Conservation (phyloP, 2,329 filamentous ascomycete genomes). For the Alternaria sp. region DNA sequence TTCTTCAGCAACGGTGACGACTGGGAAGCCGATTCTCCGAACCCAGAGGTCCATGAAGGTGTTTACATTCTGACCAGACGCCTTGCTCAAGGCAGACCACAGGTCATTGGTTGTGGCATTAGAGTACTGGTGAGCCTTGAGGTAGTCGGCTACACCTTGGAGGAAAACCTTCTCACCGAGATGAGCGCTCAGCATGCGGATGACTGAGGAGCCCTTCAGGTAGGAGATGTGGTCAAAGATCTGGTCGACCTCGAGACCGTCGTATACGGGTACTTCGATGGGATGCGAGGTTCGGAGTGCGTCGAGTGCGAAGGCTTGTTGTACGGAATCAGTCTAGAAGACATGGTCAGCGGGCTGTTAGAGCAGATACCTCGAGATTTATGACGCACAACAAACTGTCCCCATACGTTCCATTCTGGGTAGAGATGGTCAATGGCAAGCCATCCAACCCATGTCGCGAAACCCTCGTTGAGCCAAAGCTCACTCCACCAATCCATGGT, state of each 20-base stretch:
- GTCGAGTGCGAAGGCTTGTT: constrained; percentile 90
- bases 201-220: constrained; percentile 93
- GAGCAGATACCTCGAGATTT: constrained; percentile 62
- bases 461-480: constrained; percentile 91
- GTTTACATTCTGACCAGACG: constrained; percentile 86
- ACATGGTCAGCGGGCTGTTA: constrained; percentile 47
- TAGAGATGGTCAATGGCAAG: constrained; percentile 89
- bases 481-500: constrained; percentile 98
- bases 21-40: constrained; percentile 91
- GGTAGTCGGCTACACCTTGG: constrained; percentile 86
- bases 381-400: constrained; percentile 83
- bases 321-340: constrained; percentile 82
- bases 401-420: constrained; percentile 98
- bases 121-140: constrained; percentile 86
- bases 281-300: constrained; percentile 91
- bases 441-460: constrained; percentile 99
- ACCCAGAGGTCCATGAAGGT: constrained; percentile 95
- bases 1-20: constrained; percentile 86
- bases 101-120: constrained; percentile 92
- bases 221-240: constrained; percentile 98
- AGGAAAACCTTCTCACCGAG: constrained; percentile 89
- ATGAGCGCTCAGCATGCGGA: constrained; percentile 94
- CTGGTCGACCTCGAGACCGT: constrained; percentile 95
- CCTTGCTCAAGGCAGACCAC: constrained; percentile 87
- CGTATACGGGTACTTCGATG: constrained; percentile 93